Conservation (phyloP, 805 yeast genomes). For the Hanseniaspora thailandica region DNA sequence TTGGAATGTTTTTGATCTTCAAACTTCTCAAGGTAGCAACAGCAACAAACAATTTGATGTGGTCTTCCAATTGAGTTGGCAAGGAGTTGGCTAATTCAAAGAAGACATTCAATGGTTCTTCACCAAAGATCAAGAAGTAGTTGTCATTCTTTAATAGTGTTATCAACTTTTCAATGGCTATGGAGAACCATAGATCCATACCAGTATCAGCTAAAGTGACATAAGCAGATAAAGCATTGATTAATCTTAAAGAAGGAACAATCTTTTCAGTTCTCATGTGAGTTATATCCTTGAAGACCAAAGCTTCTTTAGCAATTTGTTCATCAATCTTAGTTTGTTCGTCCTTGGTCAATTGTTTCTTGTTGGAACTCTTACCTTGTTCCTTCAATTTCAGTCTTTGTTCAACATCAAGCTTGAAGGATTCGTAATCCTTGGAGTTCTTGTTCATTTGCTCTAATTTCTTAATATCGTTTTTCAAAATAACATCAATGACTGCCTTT, state of each 20-base stretch:
- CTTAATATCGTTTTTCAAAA: conserved; percentile 30
- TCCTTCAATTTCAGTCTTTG: conserved; percentile 62
- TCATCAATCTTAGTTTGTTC: conserved; percentile 53
- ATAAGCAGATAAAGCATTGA: conserved; percentile 42
- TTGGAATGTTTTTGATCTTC: conserved; percentile 36
- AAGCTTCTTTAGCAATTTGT: conserved; percentile 52
- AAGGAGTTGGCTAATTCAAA: conserved; percentile 43
- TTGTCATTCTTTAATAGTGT: conserved; percentile 32
- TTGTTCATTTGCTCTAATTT: conserved; percentile 41
- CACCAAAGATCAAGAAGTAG: conserved; percentile 32
- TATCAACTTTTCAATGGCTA: conserved; percentile 43
- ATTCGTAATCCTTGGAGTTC: conserved; percentile 74
- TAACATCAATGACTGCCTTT: conserved; percentile 51
- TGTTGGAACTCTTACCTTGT: conserved; percentile 22
- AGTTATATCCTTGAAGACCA: conserved; percentile 40
- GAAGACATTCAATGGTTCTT: conserved; percentile 38
- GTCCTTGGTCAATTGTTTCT: conserved; percentile 60
- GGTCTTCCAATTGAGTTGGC: conserved; percentile 39
- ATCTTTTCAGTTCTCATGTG: conserved; percentile 31
- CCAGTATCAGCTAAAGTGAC: conserved; percentile 52
- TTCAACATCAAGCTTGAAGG: conserved; percentile 78
- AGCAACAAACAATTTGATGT: conserved; percentile 46
- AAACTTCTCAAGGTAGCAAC: conserved; percentile 55
- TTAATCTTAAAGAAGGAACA: conserved; percentile 38
- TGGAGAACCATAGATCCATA: conserved; percentile 56